These are phyloP conservation scores for Betula pendula DNA, from an alignment of 306 rosid genomes.

Conservation along the genomic window DNA sequence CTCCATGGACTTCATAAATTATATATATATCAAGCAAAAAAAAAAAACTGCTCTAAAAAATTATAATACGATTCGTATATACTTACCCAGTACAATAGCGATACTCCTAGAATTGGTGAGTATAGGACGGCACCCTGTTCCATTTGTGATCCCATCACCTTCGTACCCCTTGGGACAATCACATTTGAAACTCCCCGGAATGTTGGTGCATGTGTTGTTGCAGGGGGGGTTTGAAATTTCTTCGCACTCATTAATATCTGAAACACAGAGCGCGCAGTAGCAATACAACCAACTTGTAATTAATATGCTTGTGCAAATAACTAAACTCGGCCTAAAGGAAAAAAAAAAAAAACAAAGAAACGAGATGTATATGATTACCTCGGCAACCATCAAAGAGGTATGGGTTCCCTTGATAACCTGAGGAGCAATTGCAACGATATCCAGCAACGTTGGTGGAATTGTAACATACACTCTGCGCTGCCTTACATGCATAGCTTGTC, in stretches of 20 bases:
- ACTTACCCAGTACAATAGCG: slow-evolving; percentile 4
- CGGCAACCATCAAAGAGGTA: slow-evolving; percentile 40
- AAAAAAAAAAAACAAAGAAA: background rate
- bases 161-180: slow-evolving; percentile 17
- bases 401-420: slow-evolving; percentile 48
- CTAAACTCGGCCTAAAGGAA: background rate
- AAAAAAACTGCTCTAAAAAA: too few relatives aligned
- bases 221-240: slow-evolving; percentile 17
- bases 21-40: too few relatives aligned
- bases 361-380: slow-evolving; percentile 13
- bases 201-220: background rate
- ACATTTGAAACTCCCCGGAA: too few relatives aligned
- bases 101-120: background rate
- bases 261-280: background rate
- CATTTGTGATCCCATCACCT: slow-evolving; percentile 23
- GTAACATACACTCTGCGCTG: background rate
- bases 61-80: background rate
- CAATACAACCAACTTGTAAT: background rate
- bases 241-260: slow-evolving; percentile 42
- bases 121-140: background rate
- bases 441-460: slow-evolving; percentile 9
- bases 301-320: background rate
- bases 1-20: background rate
- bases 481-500: slow-evolving; percentile 19
- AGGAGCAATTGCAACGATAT: too few relatives aligned